These are phyloP conservation scores for Plantago major DNA, from an alignment of 257 asterid species.

Conservation along the genomic window DNA sequence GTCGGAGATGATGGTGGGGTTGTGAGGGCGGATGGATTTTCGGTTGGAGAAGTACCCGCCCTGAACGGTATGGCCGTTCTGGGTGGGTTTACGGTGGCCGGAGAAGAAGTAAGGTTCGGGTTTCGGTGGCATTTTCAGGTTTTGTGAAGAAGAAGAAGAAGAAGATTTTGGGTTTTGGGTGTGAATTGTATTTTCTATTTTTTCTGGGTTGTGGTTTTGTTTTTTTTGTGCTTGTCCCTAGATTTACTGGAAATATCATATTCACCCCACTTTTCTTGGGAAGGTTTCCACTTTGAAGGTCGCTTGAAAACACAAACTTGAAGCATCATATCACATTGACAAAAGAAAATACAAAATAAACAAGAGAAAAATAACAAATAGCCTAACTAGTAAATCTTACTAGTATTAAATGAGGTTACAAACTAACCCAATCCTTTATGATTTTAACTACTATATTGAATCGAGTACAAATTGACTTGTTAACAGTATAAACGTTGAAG, in stretches of 20 bases:
- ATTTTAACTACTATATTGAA: too few relatives aligned
- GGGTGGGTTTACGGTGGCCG: slow-evolving; percentile 92
- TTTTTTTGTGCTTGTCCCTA: not conserved
- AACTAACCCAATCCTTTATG: too few relatives aligned
- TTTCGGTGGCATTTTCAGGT: slow-evolving; percentile 46
- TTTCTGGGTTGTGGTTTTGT: not conserved
- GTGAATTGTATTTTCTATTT: not conserved
- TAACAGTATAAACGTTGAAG: too few relatives aligned
- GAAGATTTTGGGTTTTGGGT: not conserved
- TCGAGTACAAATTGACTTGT: too few relatives aligned
- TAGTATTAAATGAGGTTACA: too few relatives aligned
- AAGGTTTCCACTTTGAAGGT: too few relatives aligned
- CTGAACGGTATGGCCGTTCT: slow-evolving; percentile 80
- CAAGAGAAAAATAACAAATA: too few relatives aligned
- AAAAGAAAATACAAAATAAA: too few relatives aligned
- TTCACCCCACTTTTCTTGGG: not conserved
- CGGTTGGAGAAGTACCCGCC: slow-evolving; percentile 92
- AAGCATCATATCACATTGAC: too few relatives aligned
- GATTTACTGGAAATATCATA: not conserved
- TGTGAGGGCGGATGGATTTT: slow-evolving; percentile 30
- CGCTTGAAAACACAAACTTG: too few relatives aligned
- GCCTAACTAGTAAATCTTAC: too few relatives aligned
- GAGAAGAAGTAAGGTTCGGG: slow-evolving; percentile 73
- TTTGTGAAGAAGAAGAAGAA: too few relatives aligned
- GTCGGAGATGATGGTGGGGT: slow-evolving; percentile 25